phyloP scores from a whole-genome alignment of 805 yeast genomes.

The Suhomyces emberorum region DNA sequence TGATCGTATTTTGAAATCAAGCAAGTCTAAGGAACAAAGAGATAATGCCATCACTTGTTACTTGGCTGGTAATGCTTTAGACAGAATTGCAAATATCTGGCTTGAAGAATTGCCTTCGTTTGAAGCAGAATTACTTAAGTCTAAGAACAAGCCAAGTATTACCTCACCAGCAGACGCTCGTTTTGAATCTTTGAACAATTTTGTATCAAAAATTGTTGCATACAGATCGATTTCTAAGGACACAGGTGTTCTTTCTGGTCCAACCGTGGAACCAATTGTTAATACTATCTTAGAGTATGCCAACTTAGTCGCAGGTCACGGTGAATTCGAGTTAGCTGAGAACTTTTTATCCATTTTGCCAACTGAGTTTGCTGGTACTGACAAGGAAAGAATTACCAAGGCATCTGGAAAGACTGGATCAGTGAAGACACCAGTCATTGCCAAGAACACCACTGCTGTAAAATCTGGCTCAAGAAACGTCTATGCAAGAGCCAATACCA shows the following conservation, averaged over 20 bases:
- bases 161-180: constrained; percentile 78
- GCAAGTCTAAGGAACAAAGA: constrained; percentile 41
- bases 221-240: constrained; percentile 52
- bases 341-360: constrained; percentile 71
- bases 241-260: constrained; percentile 35
- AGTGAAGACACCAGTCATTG: constrained; percentile 3
- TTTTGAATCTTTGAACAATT: constrained; percentile 72
- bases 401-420: constrained; percentile 39
- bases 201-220: constrained; percentile 80
- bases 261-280: constrained; percentile 49
- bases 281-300: constrained; percentile 78
- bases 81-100: constrained; percentile 81
- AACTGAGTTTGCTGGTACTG: constrained; percentile 63
- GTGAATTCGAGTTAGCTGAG: constrained; percentile 78
- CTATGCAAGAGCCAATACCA: constrained; percentile 2
- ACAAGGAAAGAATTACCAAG: constrained; percentile 72
- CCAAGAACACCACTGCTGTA: constrained; percentile 16
- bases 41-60: constrained; percentile 75
- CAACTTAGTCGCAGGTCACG: constrained; percentile 72
- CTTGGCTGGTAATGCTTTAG: constrained; percentile 77
- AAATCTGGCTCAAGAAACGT: constrained; percentile 1
- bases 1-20: constrained; percentile 55
- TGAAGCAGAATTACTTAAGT: constrained; percentile 43
- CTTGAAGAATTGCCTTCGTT: constrained; percentile 56
- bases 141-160: constrained; percentile 40